Evolutionary conservation across 2,329 filamentous ascomycete species (phyloP), one percentile per base, ranked within the genome.

Genomic region (Scedosporium dehoogii): DNA sequence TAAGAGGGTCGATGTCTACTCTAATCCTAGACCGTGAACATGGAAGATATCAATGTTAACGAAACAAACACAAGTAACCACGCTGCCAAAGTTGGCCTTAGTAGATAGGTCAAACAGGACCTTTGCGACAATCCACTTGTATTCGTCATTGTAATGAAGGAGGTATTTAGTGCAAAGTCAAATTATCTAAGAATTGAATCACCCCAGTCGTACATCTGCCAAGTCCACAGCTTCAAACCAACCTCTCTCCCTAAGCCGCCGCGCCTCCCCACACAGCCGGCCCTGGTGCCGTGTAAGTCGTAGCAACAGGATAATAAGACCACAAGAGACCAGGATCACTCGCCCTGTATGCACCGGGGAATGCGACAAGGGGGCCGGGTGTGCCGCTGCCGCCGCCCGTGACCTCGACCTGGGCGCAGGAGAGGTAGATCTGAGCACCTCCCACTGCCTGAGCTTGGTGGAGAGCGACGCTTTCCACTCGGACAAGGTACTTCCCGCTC

Each of bases 361-460:
- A 69, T 63, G 68, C 66, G 61, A 74, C 71, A 4, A 66, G 64
- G 51, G 68, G 68, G 14, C 64, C 65, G 18, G 72, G 72, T 14
- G 67, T 62, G 38, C 67, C 69, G 18, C 65, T 67, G 23, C 72
- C 74, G 16, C 65, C 67, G 27, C 73, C 72, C 9, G 69, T 66
- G 5, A 75, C 73, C 5, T 65, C 68, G 23, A 75, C 62, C 65
- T 75, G 73, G 1, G 71, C 73, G 55, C 73, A 75, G 18, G 69
- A 67, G 14, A 74, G 71, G 68, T 74, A 75, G 70, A 72, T 74
- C 68, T 75, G 73, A 21, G 73, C 73, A 44, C 73, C 73, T 42
- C 69, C 68, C 59, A 68, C 65, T 58, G 59, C 60, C 18, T 72
- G 66, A 6, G 73, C 73, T 1, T 63, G 67, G 65, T 75, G 73